Conservation (phyloP, 352 stramenopile species). For the Globisporangium iwayamae region DNA sequence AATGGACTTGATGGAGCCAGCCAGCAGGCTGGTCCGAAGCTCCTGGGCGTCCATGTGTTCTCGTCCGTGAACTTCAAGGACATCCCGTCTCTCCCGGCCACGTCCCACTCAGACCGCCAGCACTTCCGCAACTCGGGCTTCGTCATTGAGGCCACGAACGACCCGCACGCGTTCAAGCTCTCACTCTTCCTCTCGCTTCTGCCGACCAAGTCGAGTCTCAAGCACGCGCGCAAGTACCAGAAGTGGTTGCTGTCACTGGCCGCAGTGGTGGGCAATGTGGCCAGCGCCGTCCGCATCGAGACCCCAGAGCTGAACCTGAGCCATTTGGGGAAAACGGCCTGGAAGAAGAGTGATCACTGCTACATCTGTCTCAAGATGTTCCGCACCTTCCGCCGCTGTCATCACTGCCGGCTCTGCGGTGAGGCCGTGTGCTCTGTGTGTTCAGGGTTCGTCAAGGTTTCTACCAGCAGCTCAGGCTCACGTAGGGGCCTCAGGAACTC, state of each 20-base stretch:
- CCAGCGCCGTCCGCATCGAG: conserved; percentile 24
- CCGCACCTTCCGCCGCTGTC: conserved; percentile 54
- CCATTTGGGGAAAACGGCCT: conserved; percentile 32
- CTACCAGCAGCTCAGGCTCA: neutral
- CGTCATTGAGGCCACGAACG: conserved; percentile 49
- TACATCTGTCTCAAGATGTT: conserved; percentile 60
- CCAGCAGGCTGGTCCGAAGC: conserved; percentile 13
- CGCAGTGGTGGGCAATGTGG: conserved; percentile 29
- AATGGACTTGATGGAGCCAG: neutral
- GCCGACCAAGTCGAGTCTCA: conserved; percentile 39
- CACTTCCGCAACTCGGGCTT: conserved; percentile 67
- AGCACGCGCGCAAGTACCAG: conserved; percentile 43
- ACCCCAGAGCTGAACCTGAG: conserved; percentile 20
- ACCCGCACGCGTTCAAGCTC: conserved; percentile 36
- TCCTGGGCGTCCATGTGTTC: conserved; percentile 55
- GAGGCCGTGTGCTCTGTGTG: conserved; percentile 63
- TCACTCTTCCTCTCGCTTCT: conserved; percentile 60
- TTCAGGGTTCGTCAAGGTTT: conserved; percentile 41
- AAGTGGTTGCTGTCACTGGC: conserved; percentile 57
- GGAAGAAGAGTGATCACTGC: conserved; percentile 64
- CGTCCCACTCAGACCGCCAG: conserved; percentile 38
- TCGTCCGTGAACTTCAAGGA: conserved; percentile 67
- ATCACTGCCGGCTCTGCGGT: conserved; percentile 72
- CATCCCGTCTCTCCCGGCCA: conserved; percentile 46
- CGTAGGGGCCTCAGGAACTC: conserved; percentile 13